Conservation (phyloP, 2,329 filamentous ascomycete species). For the Exutisphaerella laricina region DNA sequence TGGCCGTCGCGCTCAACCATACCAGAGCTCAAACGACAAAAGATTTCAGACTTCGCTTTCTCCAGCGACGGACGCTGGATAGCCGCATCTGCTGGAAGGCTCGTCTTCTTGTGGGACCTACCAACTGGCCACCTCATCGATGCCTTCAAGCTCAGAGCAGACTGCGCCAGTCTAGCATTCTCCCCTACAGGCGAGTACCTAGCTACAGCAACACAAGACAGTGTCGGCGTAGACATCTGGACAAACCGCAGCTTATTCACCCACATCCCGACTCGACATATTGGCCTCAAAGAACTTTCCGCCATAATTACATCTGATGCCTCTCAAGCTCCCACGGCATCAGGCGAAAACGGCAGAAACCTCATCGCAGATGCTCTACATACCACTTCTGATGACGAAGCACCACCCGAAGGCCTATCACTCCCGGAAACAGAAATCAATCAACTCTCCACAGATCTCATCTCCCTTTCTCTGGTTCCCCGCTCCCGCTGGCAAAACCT, state of each 20-base stretch:
- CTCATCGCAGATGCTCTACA: conserved; percentile 72
- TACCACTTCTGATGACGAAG: conserved; percentile 45
- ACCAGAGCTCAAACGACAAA: conserved; percentile 18
- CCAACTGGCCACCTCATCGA: conserved; percentile 95
- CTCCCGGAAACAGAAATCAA: conserved; percentile 45
- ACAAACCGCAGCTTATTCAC: conserved; percentile 89
- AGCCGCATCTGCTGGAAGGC: conserved; percentile 76
- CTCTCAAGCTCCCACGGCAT: conserved; percentile 57
- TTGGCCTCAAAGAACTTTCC: conserved; percentile 69
- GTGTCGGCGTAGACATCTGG: conserved; percentile 89
- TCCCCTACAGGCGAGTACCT: conserved; percentile 87
- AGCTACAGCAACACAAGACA: conserved; percentile 77
- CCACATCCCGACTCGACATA: conserved; percentile 77
- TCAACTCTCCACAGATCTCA: conserved; percentile 66
- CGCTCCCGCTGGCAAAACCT: conserved; percentile 92
- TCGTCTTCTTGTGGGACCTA: conserved; percentile 84
- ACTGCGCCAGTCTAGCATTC: conserved; percentile 80
- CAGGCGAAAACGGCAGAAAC: conserved; percentile 73
- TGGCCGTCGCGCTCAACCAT: conserved; percentile 58
- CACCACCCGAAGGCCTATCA: conserved; percentile 47
- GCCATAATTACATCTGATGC: conserved; percentile 43
- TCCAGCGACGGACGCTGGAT: conserved; percentile 94
- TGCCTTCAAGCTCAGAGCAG: conserved; percentile 71
- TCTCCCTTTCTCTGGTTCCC: conserved; percentile 83
- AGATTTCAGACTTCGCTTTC: conserved; percentile 52